Evolutionary conservation across 805 yeast species (phyloP), one percentile per base, ranked within the genome.

Genomic region (Lachancea cidri): DNA sequence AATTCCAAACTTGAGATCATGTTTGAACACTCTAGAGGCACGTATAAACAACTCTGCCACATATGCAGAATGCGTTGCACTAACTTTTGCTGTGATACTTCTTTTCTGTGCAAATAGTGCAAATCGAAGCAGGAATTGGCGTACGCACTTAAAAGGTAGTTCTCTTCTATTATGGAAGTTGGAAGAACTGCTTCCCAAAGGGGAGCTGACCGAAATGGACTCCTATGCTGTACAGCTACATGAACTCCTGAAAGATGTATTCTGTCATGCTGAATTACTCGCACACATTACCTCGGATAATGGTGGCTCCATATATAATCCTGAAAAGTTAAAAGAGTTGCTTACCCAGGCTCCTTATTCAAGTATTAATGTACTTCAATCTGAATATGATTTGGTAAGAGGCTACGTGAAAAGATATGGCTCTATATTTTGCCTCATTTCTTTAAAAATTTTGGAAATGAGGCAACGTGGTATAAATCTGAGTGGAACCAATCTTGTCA

Each of bases 221-320:
- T 16, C 17, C 9, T 11, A 16, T 14, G 46, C 47, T 11, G 24
- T 32, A 29, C 17, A 35, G 11, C 34, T 37, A 15, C 36, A 35
- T 33, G 38, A 38, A 24, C 25, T 39, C 8, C 22, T 40, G 11
- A 42, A 42, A 24, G 45, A 40, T 18, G 17, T 29, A 18, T 45
- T 41, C 17, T 42, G 42, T 25, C 39, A 35, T 29, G 35, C 39
- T 14, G 46, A 45, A 33, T 34, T 39, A 5, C 24, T 39, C 25
- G 46, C 48, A 3, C 32, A 35, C 33, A 45, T 45, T 6, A 34
- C 46, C 2, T 29, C 48, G 6, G 48, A 45, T 25, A 45, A 42
- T n/a, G 46, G 46, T 22, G 48, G 48, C 17, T 35, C 13, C 16
- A 25, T 22, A 13, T 34, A 33, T 25, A 24, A 33, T 13, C 29